Evolutionary conservation across 768 basidiomycete species (phyloP), one percentile per base, ranked within the genome.

Genomic region (Termitomyces sp.): DNA sequence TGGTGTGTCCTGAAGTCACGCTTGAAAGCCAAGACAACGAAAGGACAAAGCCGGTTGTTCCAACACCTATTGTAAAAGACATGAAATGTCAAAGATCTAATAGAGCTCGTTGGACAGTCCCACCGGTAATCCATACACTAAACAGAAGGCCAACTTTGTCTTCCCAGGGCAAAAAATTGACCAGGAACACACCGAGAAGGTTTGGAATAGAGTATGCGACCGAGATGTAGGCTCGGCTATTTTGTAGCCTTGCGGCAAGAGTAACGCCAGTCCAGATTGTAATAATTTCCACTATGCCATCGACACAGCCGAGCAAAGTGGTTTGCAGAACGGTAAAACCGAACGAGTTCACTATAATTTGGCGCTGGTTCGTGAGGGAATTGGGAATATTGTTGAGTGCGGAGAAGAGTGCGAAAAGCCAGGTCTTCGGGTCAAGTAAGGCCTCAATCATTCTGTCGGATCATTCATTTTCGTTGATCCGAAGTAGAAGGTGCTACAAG

Each of bases 1-100:
- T 89, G 32, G 88, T 89, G 63, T 88, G 88, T 0, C 86, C 88
- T 0, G 86, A 80, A 0, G 85, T 89, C 6, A 86, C 80, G 41
- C 68, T 78, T 1, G 79, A 80, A 14, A 88, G 64, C 88, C 88
- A 90, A 3, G 83, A 76, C 41, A 89, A 62, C 12, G 80, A 72
- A 16, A 89, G 68, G 9, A 78, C 76, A 55, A 88, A 89, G 7
- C 80, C 82, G 1, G 63, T 64, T 1, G 62, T 59, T 25, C 63
- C 63, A 37, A 66, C 49, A 19, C 59, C 65, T 66, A n/a, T 43
- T 32, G 16, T 8, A 17, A 40, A 28, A 12, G 40, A 35, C 5
- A 3, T 12, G 12, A 5, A 28, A 34, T 44, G 51, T 19, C 19
- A 10, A n/a, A 25, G 7, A 10, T 10, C 4, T 17, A 4, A 54